Evolutionary conservation across 148 eudicot genomes (phyloP).

Genomic region (Rhododendron griersonianum): DNA sequence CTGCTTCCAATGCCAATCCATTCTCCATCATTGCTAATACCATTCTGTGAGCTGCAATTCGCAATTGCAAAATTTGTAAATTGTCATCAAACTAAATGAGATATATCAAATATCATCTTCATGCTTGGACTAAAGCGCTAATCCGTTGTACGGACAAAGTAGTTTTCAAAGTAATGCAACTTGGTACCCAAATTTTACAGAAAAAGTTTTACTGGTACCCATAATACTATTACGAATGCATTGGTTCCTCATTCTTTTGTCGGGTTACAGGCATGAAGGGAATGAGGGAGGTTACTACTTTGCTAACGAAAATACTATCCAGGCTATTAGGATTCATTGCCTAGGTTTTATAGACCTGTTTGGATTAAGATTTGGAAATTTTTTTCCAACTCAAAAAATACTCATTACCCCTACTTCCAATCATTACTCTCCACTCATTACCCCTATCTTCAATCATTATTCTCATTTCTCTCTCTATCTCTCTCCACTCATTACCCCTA

Average conservation of each 20-base stretch:
- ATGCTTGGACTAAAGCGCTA: neutral
- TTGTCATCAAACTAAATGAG: neutral
- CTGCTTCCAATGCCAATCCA: slow-evolving; percentile 35
- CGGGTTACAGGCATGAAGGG: neutral
- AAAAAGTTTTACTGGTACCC: neutral
- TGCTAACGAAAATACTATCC: neutral
- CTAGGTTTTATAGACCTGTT: neutral
- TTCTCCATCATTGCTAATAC: slow-evolving; percentile 39
- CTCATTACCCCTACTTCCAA: too few relatives aligned
- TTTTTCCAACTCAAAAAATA: too few relatives aligned
- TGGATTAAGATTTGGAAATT: too few relatives aligned
- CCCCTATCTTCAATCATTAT: too few relatives aligned
- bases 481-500: too few relatives aligned
- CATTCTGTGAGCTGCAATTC: slow-evolving; percentile 53
- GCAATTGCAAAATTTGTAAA: neutral
- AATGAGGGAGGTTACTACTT: neutral
- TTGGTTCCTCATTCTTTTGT: neutral
- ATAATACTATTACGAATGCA: neutral
- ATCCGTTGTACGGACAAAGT: too few relatives aligned
- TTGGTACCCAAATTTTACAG: neutral
- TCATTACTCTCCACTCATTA: too few relatives aligned
- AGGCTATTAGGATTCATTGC: neutral
- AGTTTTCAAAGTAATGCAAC: neutral
- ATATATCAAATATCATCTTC: neutral
- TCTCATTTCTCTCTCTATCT: too few relatives aligned